Evolutionary conservation across 2,329 filamentous ascomycete species (phyloP), one percentile per base, ranked within the genome.

Genomic region (Phialocephala sp.): DNA sequence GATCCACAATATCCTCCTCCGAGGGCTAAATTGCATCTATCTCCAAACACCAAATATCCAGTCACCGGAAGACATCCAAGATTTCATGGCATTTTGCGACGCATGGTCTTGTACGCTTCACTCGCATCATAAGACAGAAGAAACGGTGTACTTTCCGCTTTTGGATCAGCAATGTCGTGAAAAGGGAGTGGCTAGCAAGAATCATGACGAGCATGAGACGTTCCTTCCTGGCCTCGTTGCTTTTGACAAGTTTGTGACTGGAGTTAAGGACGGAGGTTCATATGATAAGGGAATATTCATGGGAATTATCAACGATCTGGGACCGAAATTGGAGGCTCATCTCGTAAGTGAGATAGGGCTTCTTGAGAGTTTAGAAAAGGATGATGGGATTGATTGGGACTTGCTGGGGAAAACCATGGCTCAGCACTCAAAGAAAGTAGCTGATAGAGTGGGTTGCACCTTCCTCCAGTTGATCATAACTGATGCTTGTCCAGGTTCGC

Each of bases 71-170:
- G 81, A 78, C 67, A 74, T 76, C 0, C 52, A 68, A 14, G 69
- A 72, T 22, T 81, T 80, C 74, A 59, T 69, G 56, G 32, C 45
- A 4, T 72, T 50, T 58, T 66, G 61, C n/a, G 43, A 66, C 24
- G 56, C 64, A 3, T 72, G 67, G 65, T 67, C 63, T 27, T 66
- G 64, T 3, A 66, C 77, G 22, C 56, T 82, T 1, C 66, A 78
- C 32, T 68, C 75, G 3, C 81, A 83, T 65, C 80, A 83, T 66
- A 56, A 73, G 0, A 62, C 67, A 0, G 81, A 83, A 66, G 81
- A 83, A 61, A 68, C 62, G 0, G 54, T 69, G 11, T 73, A 80
- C 47, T 83, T 83, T 66, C 79, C 79, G 0, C 66, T 72, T 0
- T 73, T 82, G 12, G 77, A 81, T 63, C 62, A 70, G 35, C 65